These are phyloP conservation scores for Leccinum obscurum DNA, from an alignment of 768 basidiomycete species.

Conservation along the genomic window DNA sequence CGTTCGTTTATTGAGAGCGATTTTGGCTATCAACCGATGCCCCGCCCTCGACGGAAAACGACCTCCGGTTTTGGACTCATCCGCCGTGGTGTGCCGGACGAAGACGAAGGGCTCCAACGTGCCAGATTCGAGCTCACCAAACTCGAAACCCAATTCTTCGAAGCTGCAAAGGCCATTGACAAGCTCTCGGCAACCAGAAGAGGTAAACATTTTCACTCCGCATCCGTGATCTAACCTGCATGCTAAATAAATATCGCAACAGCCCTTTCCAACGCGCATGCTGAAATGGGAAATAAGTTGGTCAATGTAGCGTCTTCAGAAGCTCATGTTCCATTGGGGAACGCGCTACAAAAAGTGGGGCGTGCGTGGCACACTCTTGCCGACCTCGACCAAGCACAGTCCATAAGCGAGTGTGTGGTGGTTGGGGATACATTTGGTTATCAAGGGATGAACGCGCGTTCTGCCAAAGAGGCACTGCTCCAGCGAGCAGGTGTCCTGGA, in stretches of 20 bases:
- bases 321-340: constrained; percentile 78
- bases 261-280: constrained; percentile 78
- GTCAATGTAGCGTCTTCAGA: constrained; percentile 89
- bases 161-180: constrained; percentile 89
- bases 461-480: constrained; percentile 91
- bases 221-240: not conserved
- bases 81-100: constrained; percentile 81
- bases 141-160: constrained; percentile 89
- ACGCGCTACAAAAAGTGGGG: constrained; percentile 83
- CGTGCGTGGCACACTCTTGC: constrained; percentile 84
- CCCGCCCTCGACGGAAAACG: constrained; percentile 69
- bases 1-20: constrained; percentile 96
- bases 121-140: constrained; percentile 92
- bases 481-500: constrained; percentile 91
- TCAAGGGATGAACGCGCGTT: constrained; percentile 94
- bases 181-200: constrained; percentile 79
- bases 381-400: constrained; percentile 87
- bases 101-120: constrained; percentile 89
- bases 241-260: constrained; percentile 3
- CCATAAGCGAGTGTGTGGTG: constrained; percentile 92
- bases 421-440: constrained; percentile 96
- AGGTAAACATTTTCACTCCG: constrained; percentile 42
- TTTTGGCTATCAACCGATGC: constrained; percentile 92
- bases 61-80: constrained; percentile 77
- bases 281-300: constrained; percentile 93